Evolutionary conservation across 345 rosid species (phyloP).

Genomic region (Conringia planisiliqua): DNA sequence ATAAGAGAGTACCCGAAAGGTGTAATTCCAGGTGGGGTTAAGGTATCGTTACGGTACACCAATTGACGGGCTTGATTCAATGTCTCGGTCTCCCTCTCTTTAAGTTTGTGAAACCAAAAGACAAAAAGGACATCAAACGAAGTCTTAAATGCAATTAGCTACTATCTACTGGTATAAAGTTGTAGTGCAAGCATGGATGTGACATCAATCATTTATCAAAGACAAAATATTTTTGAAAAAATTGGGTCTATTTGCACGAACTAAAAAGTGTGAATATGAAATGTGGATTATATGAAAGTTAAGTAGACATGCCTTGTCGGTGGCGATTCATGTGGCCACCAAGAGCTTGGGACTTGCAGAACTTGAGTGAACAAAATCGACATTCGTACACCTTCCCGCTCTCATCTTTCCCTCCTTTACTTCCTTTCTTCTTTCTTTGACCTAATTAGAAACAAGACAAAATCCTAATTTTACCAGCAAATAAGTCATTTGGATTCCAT

Average conservation of each 20-base stretch:
- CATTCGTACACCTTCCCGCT: conserved; percentile 94
- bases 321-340: conserved; percentile 99
- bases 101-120: conserved; percentile 6
- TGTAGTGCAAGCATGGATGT: conserved; percentile 27
- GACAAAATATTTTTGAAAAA: neutral
- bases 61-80: conserved; percentile 98
- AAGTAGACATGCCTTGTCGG: conserved; percentile 72
- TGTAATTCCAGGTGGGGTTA: conserved; percentile 44
- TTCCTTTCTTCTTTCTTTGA: conserved; percentile 74
- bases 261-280: conserved; percentile 16
- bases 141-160: conserved; percentile 23
- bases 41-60: conserved; percentile 74
- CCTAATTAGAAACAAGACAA: conserved; percentile 31
- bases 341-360: conserved; percentile 99
- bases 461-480: neutral
- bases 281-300: conserved; percentile 1
- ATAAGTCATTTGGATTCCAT: neutral
- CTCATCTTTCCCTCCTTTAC: conserved; percentile 84
- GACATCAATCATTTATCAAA: conserved; percentile 26
- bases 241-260: conserved; percentile 16
- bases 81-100: conserved; percentile 98
- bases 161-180: conserved; percentile 7
- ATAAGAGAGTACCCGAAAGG: conserved; percentile 46
- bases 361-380: conserved; percentile 99
- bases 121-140: conserved; percentile 2